Percentiles rank a stretch among this genome's conserved stretches.
Conservation (phyloP, 441 rosid species). For the Kokia cookei region DNA sequence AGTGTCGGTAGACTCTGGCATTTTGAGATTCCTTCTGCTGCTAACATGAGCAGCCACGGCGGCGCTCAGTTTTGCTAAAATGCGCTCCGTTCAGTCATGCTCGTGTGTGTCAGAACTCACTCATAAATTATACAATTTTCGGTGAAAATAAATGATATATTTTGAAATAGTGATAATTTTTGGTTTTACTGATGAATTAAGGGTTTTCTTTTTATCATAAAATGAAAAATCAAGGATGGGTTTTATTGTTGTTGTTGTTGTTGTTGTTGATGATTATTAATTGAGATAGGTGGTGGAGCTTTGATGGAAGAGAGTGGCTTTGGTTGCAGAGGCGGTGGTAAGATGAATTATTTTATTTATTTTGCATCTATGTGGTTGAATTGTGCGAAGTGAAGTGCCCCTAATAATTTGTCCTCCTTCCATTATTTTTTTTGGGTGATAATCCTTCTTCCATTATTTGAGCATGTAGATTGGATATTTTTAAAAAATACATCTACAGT, state of each 20-base stretch:
- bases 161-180: background rate
- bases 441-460: too few relatives aligned
- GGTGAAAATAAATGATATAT: background rate
- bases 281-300: background rate
- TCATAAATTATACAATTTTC: background rate
- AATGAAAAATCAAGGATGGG: background rate
- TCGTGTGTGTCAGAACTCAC: background rate
- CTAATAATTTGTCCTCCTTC: too few relatives aligned
- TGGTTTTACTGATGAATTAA: background rate
- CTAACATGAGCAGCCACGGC: slow-evolving; percentile 7
- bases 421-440: too few relatives aligned
- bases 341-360: too few relatives aligned
- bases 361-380: too few relatives aligned
- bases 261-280: background rate
- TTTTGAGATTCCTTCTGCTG: slow-evolving; percentile 43
- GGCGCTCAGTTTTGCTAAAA: slow-evolving; percentile 17
- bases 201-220: background rate
- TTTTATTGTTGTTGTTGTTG: too few relatives aligned
- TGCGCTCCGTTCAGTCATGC: background rate
- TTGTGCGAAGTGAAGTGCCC: too few relatives aligned
- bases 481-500: too few relatives aligned
- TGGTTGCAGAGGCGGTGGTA: background rate
- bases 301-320: background rate
- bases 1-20: slow-evolving; percentile 51
- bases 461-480: too few relatives aligned